These are phyloP conservation scores for Juncus inflexus DNA, from an alignment of 176 grass and related monocot species.

Conservation along the genomic window DNA sequence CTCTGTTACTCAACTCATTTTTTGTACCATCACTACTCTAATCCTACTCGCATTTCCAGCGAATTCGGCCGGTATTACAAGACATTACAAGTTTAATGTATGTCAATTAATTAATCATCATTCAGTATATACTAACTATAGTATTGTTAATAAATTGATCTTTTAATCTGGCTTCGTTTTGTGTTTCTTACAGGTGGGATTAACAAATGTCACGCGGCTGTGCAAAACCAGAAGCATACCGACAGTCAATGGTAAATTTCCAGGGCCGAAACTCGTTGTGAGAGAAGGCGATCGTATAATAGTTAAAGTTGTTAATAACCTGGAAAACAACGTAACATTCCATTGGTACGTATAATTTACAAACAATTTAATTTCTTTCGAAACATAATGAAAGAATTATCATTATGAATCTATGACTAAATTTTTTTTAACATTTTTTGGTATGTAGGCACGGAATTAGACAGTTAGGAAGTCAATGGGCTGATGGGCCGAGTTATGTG, in stretches of 20 bases:
- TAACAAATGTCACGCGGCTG: conserved; percentile 56
- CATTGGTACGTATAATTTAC: conserved; percentile 44
- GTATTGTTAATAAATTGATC: no score
- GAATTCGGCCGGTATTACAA: conserved; percentile 34
- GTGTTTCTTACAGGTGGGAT: conserved; percentile 35
- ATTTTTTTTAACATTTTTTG: neutral
- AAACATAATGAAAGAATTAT: conserved; percentile 5
- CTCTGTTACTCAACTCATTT: conserved; percentile 9
- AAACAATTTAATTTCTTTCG: neutral
- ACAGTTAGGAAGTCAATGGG: conserved; percentile 59
- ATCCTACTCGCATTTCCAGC: conserved; percentile 40
- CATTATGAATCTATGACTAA: conserved; percentile 15
- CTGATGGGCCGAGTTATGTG: conserved; percentile 65
- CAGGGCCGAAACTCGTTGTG: conserved; percentile 48
- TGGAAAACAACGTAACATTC: conserved; percentile 55
- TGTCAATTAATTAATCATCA: neutral
- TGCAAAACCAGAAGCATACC: conserved; percentile 70
- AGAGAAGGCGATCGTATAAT: conserved; percentile 63
- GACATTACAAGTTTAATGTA: conserved; percentile 70
- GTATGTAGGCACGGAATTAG: conserved; percentile 52
- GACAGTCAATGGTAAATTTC: conserved; percentile 80
- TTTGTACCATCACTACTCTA: conserved; percentile 6
- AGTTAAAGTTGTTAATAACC: conserved; percentile 65
- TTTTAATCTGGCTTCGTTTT: neutral
- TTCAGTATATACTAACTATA: no score